Conservation (phyloP, 306 rosid species). For the Clitoria ternatea region DNA sequence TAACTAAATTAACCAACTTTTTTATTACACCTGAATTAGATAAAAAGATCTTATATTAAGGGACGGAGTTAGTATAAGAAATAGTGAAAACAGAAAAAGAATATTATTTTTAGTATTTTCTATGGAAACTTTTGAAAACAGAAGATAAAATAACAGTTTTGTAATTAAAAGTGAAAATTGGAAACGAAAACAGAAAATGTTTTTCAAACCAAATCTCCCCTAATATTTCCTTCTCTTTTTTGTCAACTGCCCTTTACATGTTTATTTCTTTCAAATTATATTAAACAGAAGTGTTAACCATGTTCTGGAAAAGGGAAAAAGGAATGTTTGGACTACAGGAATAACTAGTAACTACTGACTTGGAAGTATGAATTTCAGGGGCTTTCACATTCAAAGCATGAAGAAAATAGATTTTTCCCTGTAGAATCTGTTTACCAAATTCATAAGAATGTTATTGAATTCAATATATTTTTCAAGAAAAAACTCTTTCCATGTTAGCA, state of each 20-base stretch:
- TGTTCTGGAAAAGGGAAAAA: background rate
- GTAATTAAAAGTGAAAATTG: no score
- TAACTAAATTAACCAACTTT: no score
- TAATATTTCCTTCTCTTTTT: background rate
- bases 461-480: background rate
- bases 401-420: background rate
- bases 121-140: no score
- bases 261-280: background rate
- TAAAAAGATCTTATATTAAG: no score
- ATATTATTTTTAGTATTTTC: no score
- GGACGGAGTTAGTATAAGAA: no score
- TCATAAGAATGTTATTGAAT: constrained; percentile 5
- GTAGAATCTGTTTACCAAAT: background rate
- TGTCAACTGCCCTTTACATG: background rate
- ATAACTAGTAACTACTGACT: background rate
- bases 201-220: no score
- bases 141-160: no score
- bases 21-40: no score
- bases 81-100: no score
- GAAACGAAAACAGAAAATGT: no score
- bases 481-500: background rate
- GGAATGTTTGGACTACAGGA: background rate
- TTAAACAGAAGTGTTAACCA: background rate
- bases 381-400: constrained; percentile 1
- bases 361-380: constrained; percentile 1